Conservation (phyloP, 306 rosid species). For the Spatholobus suberectus region DNA sequence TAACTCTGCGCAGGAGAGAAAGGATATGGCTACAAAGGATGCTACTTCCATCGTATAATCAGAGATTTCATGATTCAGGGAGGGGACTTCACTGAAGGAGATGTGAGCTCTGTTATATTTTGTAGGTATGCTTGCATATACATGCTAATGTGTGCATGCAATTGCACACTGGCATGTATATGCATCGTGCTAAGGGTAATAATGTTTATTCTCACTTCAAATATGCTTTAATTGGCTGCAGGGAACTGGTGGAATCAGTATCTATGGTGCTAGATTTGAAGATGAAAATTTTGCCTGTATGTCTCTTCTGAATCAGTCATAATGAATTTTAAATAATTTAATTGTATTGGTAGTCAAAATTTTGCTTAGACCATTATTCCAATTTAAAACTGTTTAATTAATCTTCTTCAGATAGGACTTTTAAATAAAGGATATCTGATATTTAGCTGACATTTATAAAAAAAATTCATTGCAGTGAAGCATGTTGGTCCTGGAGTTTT, state of each 20-base stretch:
- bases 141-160: background rate
- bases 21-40: constrained; percentile 87
- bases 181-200: background rate
- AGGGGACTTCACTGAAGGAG: constrained; percentile 93
- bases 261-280: constrained; percentile 73
- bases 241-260: constrained; percentile 95
- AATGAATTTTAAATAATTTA: constrained; percentile 3
- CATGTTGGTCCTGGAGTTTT: constrained; percentile 91
- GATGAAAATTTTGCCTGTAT: constrained; percentile 81
- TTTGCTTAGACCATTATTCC: background rate
- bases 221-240: constrained; percentile 50
- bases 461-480: constrained; percentile 68
- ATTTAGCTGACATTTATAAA: background rate
- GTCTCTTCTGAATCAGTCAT: constrained; percentile 38
- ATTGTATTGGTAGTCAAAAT: background rate
- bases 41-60: constrained; percentile 85
- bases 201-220: constrained; percentile 27
- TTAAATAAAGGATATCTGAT: constrained; percentile 4
- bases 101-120: constrained; percentile 51
- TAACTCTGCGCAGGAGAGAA: constrained; percentile 71
- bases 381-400: background rate
- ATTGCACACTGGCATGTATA: background rate
- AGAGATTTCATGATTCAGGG: constrained; percentile 93
- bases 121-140: constrained; percentile 18
- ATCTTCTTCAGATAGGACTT: background rate